Evolutionary conservation across 1,139 yeast genomes (phyloP), one percentile per base, ranked within the genome.

Genomic region (Groenewaldozyma sp.): DNA sequence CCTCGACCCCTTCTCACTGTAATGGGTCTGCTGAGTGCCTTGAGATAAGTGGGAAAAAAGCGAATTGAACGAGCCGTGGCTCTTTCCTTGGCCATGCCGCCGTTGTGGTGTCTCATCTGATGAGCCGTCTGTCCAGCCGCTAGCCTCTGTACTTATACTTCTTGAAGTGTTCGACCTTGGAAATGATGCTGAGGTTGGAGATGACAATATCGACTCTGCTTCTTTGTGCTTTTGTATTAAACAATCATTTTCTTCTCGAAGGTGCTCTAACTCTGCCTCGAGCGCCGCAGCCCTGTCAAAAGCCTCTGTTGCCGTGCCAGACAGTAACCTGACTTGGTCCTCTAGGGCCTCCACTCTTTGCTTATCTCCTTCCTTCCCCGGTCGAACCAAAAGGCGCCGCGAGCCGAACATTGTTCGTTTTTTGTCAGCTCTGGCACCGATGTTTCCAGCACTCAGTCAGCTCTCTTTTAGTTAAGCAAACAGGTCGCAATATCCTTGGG

Each of bases 231-330:
- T 18, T n/a, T n/a, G n/a, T 18, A 22, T 10, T 10, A 21, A 18
- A 10, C 27, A 6, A 11, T 22, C 24, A 10, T 19, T 11, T 26
- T 26, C 24, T 9, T 32, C 9, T 18, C 34, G 27, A 20, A 38
- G 39, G 26, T 35, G 43, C 20, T 41, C 47, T 3, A 58, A 47
- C 37, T 56, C 55, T 6, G 42, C 39, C 37, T 59, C 63, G 11
- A 59, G 51, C 26, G 45, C 49, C 13, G 56, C 48, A 2, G 60
- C 63, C 20, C 60, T 40, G 44, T 59, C 63, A 17, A 59, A 55
- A 16, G 63, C 63, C 13, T 52, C 50, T 1, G 62, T 58, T 2
- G 63, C 63, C 0, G 62, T 57, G 35, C 45, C 46, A 2, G 63
- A 54, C 36, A 59, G 47, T 18, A 49, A 44, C 37, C 51, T 45